These are phyloP conservation scores for Tuber calosporum DNA, from an alignment of 495 filamentous ascomycete species.

Conservation along the genomic window DNA sequence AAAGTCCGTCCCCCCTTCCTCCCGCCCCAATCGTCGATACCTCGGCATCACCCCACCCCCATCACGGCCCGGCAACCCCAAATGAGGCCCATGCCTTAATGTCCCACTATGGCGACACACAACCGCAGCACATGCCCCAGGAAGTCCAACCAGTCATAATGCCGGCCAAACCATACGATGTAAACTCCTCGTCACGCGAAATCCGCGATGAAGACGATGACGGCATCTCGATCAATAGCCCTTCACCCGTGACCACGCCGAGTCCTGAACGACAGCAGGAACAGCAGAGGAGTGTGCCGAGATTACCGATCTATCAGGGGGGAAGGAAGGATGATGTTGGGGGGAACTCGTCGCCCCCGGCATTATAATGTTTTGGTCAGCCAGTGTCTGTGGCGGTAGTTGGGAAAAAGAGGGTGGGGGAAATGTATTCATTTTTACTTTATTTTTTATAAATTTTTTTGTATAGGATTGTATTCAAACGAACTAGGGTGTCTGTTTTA, in stretches of 20 bases:
- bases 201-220: slow-evolving; percentile 34
- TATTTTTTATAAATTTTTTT: slow-evolving; percentile 11
- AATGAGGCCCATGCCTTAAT: slow-evolving; percentile 23
- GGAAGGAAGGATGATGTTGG: slow-evolving; percentile 7
- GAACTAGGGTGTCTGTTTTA: neutral
- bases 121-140: neutral
- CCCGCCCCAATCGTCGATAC: slow-evolving; percentile 4
- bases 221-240: slow-evolving; percentile 37
- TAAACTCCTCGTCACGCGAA: slow-evolving; percentile 21
- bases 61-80: slow-evolving; percentile 7
- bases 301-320: slow-evolving; percentile 37
- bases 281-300: slow-evolving; percentile 22
- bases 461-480: slow-evolving; percentile 11
- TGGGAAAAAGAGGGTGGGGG: neutral
- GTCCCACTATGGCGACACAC: slow-evolving; percentile 9
- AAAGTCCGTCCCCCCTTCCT: slow-evolving; percentile 9
- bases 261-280: slow-evolving; percentile 10
- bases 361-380: slow-evolving; percentile 8
- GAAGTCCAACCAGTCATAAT: slow-evolving; percentile 12
- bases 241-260: slow-evolving; percentile 17
- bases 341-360: neutral
- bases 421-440: slow-evolving; percentile 11
- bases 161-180: slow-evolving; percentile 15
- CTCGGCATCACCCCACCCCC: slow-evolving; percentile 6
- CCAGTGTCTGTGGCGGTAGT: neutral